These are phyloP conservation scores for Hymenotorrendiella dingleyae DNA, from an alignment of 2,329 filamentous ascomycete genomes.

Conservation along the genomic window DNA sequence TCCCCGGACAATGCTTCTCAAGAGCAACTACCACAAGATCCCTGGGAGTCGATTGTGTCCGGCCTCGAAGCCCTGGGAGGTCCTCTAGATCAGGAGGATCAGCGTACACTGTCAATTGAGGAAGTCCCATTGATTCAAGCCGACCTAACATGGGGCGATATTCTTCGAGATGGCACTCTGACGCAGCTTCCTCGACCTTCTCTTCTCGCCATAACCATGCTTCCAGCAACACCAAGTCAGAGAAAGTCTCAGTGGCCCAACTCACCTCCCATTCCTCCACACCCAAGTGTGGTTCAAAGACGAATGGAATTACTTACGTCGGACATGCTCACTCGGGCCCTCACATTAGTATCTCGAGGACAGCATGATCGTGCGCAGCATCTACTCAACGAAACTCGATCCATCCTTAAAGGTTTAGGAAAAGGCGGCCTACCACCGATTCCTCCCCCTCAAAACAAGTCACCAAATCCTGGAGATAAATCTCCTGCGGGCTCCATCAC, in stretches of 20 bases:
- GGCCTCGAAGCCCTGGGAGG: constrained; percentile 90
- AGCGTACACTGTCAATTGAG: constrained; percentile 78
- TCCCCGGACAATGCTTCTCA: constrained; percentile 73
- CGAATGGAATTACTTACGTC: constrained; percentile 97
- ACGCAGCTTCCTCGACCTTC: constrained; percentile 86
- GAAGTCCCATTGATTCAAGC: constrained; percentile 94
- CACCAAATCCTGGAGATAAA: constrained; percentile 10
- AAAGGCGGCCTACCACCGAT: constrained; percentile 92
- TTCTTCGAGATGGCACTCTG: constrained; percentile 79
- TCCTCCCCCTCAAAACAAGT: constrained; percentile 48
- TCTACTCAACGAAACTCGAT: constrained; percentile 85
- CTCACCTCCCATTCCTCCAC: constrained; percentile 82
- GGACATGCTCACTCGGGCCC: constrained; percentile 90
- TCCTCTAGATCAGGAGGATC: constrained; percentile 77
- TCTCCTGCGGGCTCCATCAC: constrained; percentile 25
- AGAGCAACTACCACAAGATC: constrained; percentile 83
- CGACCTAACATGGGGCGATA: constrained; percentile 88
- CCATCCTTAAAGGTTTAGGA: constrained; percentile 89
- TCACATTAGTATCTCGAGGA: constrained; percentile 83
- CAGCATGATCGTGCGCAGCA: constrained; percentile 94
- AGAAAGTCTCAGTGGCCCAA: constrained; percentile 61
- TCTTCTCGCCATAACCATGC: constrained; percentile 90
- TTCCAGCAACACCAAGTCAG: constrained; percentile 57
- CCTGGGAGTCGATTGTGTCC: constrained; percentile 96
- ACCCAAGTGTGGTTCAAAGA: constrained; percentile 89